A percentile compares a stretch with the other conserved stretches of the same genome.
Conservation (phyloP, 164 flowering plant species). For the Vitis rotundifolia region DNA sequence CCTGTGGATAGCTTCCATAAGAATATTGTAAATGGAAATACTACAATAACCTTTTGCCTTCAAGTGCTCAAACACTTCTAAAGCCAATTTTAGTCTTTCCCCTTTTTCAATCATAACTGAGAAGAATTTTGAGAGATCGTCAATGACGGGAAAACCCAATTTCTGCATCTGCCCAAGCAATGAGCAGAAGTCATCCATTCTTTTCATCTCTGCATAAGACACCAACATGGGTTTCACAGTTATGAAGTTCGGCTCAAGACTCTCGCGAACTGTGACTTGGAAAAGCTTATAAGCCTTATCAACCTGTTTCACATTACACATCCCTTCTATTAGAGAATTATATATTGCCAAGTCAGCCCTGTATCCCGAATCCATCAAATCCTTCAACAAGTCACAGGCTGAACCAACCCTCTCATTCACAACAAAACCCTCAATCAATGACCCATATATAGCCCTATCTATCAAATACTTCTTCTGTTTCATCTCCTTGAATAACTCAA, state of each 20-base stretch:
- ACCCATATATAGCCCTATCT: slow-evolving; percentile 76
- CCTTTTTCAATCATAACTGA: slow-evolving; percentile 47
- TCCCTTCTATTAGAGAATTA: slow-evolving; percentile 70
- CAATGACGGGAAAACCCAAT: slow-evolving; percentile 47
- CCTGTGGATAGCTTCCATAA: slow-evolving; percentile 62
- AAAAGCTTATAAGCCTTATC: slow-evolving; percentile 81
- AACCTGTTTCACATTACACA: slow-evolving; percentile 59
- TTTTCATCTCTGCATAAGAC: slow-evolving; percentile 54
- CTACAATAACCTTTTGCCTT: slow-evolving; percentile 55
- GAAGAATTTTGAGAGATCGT: slow-evolving; percentile 64
- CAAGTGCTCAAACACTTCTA: slow-evolving; percentile 58
- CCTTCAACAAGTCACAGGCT: slow-evolving; percentile 78
- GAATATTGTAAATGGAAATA: slow-evolving; percentile 62
- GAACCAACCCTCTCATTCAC: slow-evolving; percentile 56
- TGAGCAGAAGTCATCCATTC: slow-evolving; percentile 53
- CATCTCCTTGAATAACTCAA: slow-evolving; percentile 75
- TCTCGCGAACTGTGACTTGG: slow-evolving; percentile 58
- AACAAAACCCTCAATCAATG: slow-evolving; percentile 75
- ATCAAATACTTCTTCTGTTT: slow-evolving; percentile 64
- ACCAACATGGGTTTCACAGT: slow-evolving; percentile 75
- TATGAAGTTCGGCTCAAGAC: slow-evolving; percentile 62
- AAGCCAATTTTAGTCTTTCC: slow-evolving; percentile 39
- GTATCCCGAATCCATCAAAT: slow-evolving; percentile 76
- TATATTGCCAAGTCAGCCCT: slow-evolving; percentile 85
- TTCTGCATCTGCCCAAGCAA: slow-evolving; percentile 64